Evolutionary conservation across 2,329 filamentous ascomycete species (phyloP), one percentile per base, ranked within the genome.

Genomic region (Xylaria sp.): DNA sequence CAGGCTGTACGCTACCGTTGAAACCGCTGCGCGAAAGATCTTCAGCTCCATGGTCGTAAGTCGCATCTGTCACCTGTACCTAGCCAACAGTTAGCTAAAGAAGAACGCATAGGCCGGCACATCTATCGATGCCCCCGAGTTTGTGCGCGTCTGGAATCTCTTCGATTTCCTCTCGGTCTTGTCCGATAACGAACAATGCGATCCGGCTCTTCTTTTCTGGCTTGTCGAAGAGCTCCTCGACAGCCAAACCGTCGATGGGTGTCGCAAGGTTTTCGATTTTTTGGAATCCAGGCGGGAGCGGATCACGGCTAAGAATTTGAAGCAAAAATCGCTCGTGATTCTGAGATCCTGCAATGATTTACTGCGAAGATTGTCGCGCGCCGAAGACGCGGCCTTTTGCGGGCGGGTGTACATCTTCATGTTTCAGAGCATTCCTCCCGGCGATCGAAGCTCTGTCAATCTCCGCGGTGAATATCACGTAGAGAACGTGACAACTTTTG

Each of bases 321-420:
- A 90, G 76, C 91, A 92, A 78, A 98, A 97, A 80, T 91, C 93
- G 68, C 83, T 98, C 51, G 90, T 97, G 66, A 96, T 98, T 73
- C 84, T 99, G n/a, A 88, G 96, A 76, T 92, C 92, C 69, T 99
- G 96, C 82, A 99, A 98, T 80, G 96, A 98, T 81, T 86, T 99
- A 18, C 85, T 99, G n/a, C 90, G 95, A 44, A 89, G 96, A 55
- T 86, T 99, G 2, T 98, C 96, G n/a, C 89, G 96, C 66, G 95
- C 96, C 3, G 94, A 98, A 79, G 96, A 99, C 80, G 97, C 96
- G 0, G 94, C 97, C 0, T 99, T 99, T 79, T 99, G 96, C 77
- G 96, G 96, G 18, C 89, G 96, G 48, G 96, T 99, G 31, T 98
- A 98, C 81, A 98, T 99, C 72, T 99, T 98, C 81, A 89, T 99